These are phyloP conservation scores for Panus rudis DNA, from an alignment of 768 basidiomycete genomes.

Conservation along the genomic window DNA sequence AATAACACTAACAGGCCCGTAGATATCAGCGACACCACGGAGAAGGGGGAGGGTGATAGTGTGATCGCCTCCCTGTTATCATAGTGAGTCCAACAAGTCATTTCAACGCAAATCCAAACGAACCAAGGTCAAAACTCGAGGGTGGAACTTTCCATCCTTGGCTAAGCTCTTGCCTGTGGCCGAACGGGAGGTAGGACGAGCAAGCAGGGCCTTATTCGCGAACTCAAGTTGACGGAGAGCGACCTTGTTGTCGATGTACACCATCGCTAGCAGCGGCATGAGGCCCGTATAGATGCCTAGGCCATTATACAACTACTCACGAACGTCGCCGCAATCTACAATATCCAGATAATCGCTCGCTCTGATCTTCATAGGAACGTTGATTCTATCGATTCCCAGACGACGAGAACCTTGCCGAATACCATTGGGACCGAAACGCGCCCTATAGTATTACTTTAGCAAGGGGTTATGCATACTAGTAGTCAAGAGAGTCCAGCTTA, in stretches of 20 bases:
- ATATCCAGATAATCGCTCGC: constrained; percentile 21
- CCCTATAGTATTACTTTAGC: constrained; percentile 7
- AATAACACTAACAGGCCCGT: constrained; percentile 28
- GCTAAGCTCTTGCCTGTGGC: constrained; percentile 17
- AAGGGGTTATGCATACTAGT: background rate
- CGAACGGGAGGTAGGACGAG: constrained; percentile 9
- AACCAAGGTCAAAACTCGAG: constrained; percentile 26
- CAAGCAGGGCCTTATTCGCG: constrained; percentile 20
- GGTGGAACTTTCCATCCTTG: constrained; percentile 28
- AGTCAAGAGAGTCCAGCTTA: constrained; percentile 5
- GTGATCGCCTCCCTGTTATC: constrained; percentile 23
- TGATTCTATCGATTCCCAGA: constrained; percentile 22
- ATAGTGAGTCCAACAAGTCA: background rate
- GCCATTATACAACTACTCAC: constrained; percentile 10
- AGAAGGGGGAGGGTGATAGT: constrained; percentile 27
- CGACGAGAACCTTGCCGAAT: constrained; percentile 27
- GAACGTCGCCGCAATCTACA: constrained; percentile 27
- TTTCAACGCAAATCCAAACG: background rate
- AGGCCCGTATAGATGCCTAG: background rate
- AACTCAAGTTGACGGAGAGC: constrained; percentile 27
- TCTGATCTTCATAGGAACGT: constrained; percentile 23
- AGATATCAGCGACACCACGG: constrained; percentile 22
- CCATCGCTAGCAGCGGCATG: constrained; percentile 15
- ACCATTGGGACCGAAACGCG: constrained; percentile 27
- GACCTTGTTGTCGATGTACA: constrained; percentile 22